Percentiles rank a stretch among this genome's conserved stretches.
These are phyloP conservation scores for Penicillium sp. DNA, from an alignment of 2,329 filamentous ascomycete species.

Conservation along the genomic window DNA sequence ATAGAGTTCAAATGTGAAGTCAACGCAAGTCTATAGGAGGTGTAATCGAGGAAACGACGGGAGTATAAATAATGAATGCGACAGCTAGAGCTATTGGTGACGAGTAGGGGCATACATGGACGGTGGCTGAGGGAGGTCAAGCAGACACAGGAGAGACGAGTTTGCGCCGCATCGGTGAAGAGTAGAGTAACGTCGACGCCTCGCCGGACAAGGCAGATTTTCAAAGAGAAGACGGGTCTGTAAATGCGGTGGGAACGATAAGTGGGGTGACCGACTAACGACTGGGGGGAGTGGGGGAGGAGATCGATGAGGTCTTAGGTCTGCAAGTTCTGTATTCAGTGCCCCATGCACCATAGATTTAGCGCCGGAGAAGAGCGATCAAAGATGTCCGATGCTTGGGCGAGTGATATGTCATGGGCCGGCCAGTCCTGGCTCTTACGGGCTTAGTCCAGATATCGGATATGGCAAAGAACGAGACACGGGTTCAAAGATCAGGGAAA, in stretches of 20 bases:
- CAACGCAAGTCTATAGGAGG: slow-evolving; percentile 13
- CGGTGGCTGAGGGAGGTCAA: slow-evolving; percentile 27
- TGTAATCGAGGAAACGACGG: slow-evolving; percentile 6
- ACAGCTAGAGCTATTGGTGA: slow-evolving; percentile 24
- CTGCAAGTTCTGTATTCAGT: slow-evolving; percentile 30
- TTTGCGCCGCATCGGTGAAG: slow-evolving; percentile 28
- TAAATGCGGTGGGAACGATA: slow-evolving; percentile 26
- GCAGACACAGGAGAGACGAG: slow-evolving; percentile 27
- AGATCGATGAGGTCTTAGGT: slow-evolving; percentile 29
- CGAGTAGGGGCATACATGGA: slow-evolving; percentile 26
- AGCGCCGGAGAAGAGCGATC: slow-evolving; percentile 32
- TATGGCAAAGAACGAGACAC: background rate
- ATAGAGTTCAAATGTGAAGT: slow-evolving; percentile 3
- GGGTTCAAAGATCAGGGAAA: background rate
- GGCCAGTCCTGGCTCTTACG: background rate
- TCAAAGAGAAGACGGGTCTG: slow-evolving; percentile 18
- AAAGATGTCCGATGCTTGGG: slow-evolving; percentile 10
- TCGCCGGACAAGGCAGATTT: slow-evolving; percentile 39
- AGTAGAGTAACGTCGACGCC: slow-evolving; percentile 28
- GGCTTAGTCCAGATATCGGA: background rate
- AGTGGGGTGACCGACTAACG: slow-evolving; percentile 20
- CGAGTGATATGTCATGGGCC: slow-evolving; percentile 22
- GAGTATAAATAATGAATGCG: slow-evolving; percentile 27
- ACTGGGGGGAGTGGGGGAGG: slow-evolving; percentile 14
- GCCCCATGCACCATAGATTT: slow-evolving; percentile 26